Conservation (phyloP, 495 filamentous ascomycete genomes). For the Apiosordaria backusii region DNA sequence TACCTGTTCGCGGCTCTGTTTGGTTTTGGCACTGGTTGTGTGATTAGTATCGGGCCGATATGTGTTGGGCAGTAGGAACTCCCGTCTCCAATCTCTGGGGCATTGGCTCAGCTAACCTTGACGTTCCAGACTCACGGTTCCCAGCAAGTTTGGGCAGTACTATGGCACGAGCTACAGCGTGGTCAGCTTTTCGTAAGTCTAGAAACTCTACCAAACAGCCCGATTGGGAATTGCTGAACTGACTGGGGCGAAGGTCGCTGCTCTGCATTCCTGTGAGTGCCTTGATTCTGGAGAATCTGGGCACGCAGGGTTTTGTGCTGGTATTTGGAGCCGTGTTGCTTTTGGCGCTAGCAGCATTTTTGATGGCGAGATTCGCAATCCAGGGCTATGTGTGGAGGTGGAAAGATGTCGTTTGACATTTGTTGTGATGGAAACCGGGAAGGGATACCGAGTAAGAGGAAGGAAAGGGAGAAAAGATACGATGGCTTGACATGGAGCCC, state of each 20-base stretch:
- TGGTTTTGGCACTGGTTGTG: slow-evolving; percentile 16
- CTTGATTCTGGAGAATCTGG: slow-evolving; percentile 10
- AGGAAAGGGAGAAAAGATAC: neutral
- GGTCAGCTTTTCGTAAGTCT: slow-evolving; percentile 18
- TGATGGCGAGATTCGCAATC: slow-evolving; percentile 12
- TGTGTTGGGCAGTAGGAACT: slow-evolving; percentile 14
- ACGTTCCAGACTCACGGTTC: slow-evolving; percentile 11
- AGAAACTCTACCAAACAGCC: neutral
- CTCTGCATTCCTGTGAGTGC: slow-evolving; percentile 18
- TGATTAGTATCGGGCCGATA: slow-evolving; percentile 15
- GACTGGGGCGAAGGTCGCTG: slow-evolving; percentile 2
- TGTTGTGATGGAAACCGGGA: neutral
- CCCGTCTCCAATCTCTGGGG: neutral
- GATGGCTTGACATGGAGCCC: neutral
- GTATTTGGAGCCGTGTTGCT: slow-evolving; percentile 12
- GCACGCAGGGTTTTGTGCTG: slow-evolving; percentile 9
- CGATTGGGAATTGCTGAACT: neutral
- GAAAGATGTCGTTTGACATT: slow-evolving; percentile 9
- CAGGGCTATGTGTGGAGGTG: slow-evolving; percentile 14
- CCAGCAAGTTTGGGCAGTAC: slow-evolving; percentile 15
- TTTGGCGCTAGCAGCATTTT: slow-evolving; percentile 12
- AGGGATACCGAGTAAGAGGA: neutral
- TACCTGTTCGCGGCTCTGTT: slow-evolving; percentile 15
- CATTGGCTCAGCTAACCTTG: neutral
- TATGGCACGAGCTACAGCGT: slow-evolving; percentile 20